Percentiles rank a stretch among this genome's conserved stretches.
Conservation (phyloP, 2,329 filamentous ascomycete species). For the Sarocladium oryzae region DNA sequence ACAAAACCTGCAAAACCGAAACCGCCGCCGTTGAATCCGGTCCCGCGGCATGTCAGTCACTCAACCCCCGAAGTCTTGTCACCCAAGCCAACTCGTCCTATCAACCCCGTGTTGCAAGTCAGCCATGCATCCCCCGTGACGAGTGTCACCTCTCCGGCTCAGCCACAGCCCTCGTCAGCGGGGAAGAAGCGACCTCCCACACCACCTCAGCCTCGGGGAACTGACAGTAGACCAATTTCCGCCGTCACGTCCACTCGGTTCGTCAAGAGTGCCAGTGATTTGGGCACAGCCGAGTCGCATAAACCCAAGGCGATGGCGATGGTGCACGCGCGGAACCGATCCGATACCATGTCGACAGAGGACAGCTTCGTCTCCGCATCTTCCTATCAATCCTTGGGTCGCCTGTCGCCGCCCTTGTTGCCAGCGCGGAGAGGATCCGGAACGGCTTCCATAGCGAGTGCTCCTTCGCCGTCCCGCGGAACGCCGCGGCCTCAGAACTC, state of each 20-base stretch:
- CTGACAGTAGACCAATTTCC: slow-evolving; percentile 14
- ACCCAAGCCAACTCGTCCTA: slow-evolving; percentile 5
- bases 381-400: slow-evolving; percentile 14
- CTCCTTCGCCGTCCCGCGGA: slow-evolving; percentile 29
- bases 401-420: background rate
- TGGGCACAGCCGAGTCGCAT: slow-evolving; percentile 1
- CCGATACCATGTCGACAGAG: slow-evolving; percentile 16
- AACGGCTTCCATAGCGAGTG: slow-evolving; percentile 17
- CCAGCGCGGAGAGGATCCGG: background rate
- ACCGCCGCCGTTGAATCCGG: slow-evolving; percentile 7
- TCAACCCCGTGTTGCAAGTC: background rate
- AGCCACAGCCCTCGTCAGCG: background rate
- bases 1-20: slow-evolving; percentile 10
- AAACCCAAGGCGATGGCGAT: slow-evolving; percentile 13
- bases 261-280: background rate
- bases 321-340: slow-evolving; percentile 9
- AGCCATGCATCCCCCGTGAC: background rate
- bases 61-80: slow-evolving; percentile 6
- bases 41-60: background rate
- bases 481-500: slow-evolving; percentile 23
- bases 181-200: slow-evolving; percentile 25
- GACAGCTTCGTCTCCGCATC: slow-evolving; percentile 24
- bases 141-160: background rate
- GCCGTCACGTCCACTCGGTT: slow-evolving; percentile 2
- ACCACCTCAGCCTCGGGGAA: slow-evolving; percentile 28